Base-by-base conservation (phyloP, 306 rosid species). In the Vachellia pachyceras region DNA sequence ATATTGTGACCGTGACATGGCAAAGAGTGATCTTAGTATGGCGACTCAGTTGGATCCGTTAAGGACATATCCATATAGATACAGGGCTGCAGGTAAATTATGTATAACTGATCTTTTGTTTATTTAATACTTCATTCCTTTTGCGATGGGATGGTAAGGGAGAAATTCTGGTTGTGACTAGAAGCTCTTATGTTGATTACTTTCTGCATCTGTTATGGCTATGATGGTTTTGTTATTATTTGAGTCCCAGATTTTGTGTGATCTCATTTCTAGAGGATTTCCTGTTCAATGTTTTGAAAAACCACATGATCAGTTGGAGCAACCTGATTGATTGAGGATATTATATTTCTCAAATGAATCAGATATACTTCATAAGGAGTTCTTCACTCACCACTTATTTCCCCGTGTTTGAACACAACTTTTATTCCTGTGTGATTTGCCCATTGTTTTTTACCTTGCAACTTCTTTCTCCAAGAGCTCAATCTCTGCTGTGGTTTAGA, bases 1-100 rank as follows among this genome's bases (percentile, higher is more conserved):
- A 84, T 94, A 94, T 80, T 90, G 98, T 86, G 97, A 92, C 64
- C 94, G 98, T 71, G 95, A 94, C 85, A 94, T 92, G 98, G 98
- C 98, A 78, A 94, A 83, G 88, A 92, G 89, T 52, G 98, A 94
- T 87, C 94, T 94, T 60, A 79, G 73, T 46, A 92, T 79, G 91
- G 97, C 97, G 36, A 84, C 98, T 35, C 87, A 87, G 67, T 85
- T 94, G 81, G 98, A 94, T 84, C 98, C 98, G 69, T 72, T 92
- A 75, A 88, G 98, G 84, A 94, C 97, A 44, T 94, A 94, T 84
- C 98, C 98, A 3, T 94, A 94, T 87, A 89, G 98, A 94, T 92
- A 94, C 50, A 89, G 98, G 79, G 98, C 98, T 63, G 98, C 98
- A 65, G 98, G 98, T 94, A 89, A 83, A 77, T 82, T 73, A 41